Percentiles rank a stretch among this genome's conserved stretches.
Evolutionary conservation across 495 filamentous ascomycete genomes (phyloP).

Genomic region (Neurospora hispaniola): DNA sequence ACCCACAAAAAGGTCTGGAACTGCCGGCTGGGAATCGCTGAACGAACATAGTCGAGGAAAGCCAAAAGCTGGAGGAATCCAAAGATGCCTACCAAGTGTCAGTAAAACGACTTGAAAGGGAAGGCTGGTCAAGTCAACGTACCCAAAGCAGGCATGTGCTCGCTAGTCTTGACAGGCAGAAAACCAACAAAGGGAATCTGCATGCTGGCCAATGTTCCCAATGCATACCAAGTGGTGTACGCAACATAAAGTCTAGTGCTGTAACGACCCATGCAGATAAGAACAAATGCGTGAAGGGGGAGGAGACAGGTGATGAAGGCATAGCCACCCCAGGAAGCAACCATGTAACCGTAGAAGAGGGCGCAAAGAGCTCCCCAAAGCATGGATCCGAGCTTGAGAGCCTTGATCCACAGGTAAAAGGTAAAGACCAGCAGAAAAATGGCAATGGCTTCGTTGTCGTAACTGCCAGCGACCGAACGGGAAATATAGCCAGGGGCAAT

Average conservation of each 20-base stretch:
- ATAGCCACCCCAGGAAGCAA: constrained; percentile 98
- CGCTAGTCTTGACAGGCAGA: constrained; percentile 88
- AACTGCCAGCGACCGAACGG: constrained; percentile 92
- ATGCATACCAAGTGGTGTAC: constrained; percentile 95
- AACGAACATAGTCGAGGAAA: constrained; percentile 83
- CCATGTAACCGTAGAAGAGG: constrained; percentile 99
- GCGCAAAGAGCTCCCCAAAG: constrained; percentile 94
- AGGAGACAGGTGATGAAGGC: constrained; percentile 99
- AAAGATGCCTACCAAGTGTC: constrained; percentile 63
- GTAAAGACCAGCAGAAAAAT: constrained; percentile 98
- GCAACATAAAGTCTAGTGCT: constrained; percentile 89
- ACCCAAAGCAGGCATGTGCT: constrained; percentile 98
- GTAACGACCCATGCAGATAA: constrained; percentile 94
- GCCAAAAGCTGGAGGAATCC: constrained; percentile 90
- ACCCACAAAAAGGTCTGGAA: constrained; percentile 83
- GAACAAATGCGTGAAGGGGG: constrained; percentile 88
- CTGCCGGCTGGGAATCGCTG: constrained; percentile 79
- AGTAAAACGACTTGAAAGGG: constrained; percentile 9
- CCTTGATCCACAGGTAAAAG: constrained; percentile 98
- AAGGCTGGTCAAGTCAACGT: constrained; percentile 19
- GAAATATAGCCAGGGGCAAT: constrained; percentile 97
- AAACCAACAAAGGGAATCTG: constrained; percentile 99
- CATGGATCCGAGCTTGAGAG: constrained; percentile 87
- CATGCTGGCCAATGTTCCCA: constrained; percentile 97
- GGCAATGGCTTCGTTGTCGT: constrained; percentile 99